Evolutionary conservation across 257 asterid genomes (phyloP).

Genomic region (Linderniella brevidens): DNA sequence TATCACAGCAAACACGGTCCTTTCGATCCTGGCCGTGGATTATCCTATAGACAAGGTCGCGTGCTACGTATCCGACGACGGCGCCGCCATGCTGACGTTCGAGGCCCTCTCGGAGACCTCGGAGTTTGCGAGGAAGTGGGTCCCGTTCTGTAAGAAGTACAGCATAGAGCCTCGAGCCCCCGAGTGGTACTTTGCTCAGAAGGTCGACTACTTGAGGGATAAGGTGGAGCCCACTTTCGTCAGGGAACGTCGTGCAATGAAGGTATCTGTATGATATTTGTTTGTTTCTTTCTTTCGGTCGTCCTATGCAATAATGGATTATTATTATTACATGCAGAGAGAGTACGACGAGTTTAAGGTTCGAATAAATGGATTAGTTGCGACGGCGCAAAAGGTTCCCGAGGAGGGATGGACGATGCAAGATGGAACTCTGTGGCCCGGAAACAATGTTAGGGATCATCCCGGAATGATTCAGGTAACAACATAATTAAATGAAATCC

Average conservation of each 20-base stretch:
- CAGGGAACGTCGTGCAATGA: slow-evolving; percentile 89
- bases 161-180: slow-evolving; percentile 85
- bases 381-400: slow-evolving; percentile 86
- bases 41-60: slow-evolving; percentile 75
- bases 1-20: slow-evolving; percentile 78
- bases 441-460: slow-evolving; percentile 91
- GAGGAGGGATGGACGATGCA: slow-evolving; percentile 99
- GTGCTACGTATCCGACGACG: slow-evolving; percentile 88
- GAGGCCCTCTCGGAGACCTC: slow-evolving; percentile 86
- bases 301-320: slow-evolving; percentile 1
- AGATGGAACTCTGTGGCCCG: slow-evolving; percentile 98
- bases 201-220: slow-evolving; percentile 69
- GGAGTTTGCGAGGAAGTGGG: slow-evolving; percentile 83
- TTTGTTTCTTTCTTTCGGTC: background rate
- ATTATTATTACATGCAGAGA: slow-evolving; percentile 34
- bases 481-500: no score
- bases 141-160: slow-evolving; percentile 79
- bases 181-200: slow-evolving; percentile 74
- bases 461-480: slow-evolving; percentile 96
- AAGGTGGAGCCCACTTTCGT: slow-evolving; percentile 65
- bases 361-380: slow-evolving; percentile 70
- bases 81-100: slow-evolving; percentile 88
- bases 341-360: slow-evolving; percentile 87
- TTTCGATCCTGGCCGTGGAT: slow-evolving; percentile 81
- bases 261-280: slow-evolving; percentile 17